Evolutionary conservation across 1,284 basidiomycete genomes (phyloP).

Genomic region (Agaricales sp.): DNA sequence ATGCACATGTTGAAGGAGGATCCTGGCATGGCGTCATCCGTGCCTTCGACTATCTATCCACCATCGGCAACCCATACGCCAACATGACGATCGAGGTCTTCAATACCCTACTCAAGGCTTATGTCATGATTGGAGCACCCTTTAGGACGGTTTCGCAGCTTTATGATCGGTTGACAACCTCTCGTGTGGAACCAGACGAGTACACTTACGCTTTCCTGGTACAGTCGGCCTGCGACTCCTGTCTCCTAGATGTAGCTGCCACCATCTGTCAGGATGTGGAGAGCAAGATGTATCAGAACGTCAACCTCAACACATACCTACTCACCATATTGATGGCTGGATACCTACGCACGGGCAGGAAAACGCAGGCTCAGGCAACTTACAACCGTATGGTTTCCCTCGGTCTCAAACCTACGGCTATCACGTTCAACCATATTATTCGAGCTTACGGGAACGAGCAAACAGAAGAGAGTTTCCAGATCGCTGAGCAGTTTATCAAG

Average conservation of each 20-base stretch:
- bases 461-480: slow-evolving; percentile 34
- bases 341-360: slow-evolving; percentile 53
- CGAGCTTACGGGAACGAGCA: slow-evolving; percentile 44
- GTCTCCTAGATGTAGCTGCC: slow-evolving; percentile 55
- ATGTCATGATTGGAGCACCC: slow-evolving; percentile 74
- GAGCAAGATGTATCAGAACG: slow-evolving; percentile 23
- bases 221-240: slow-evolving; percentile 76
- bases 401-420: slow-evolving; percentile 58
- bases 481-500: slow-evolving; percentile 56
- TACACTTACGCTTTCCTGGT: slow-evolving; percentile 73
- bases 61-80: slow-evolving; percentile 23
- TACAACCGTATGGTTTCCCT: slow-evolving; percentile 69
- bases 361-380: slow-evolving; percentile 50
- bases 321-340: slow-evolving; percentile 84
- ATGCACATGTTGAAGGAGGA: slow-evolving; percentile 76
- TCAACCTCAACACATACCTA: slow-evolving; percentile 45
- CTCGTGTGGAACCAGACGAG: slow-evolving; percentile 45
- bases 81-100: slow-evolving; percentile 47
- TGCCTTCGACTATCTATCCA: slow-evolving; percentile 60
- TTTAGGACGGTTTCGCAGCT: slow-evolving; percentile 55
- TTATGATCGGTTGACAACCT: slow-evolving; percentile 48
- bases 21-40: slow-evolving; percentile 71
- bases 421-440: slow-evolving; percentile 70
- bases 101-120: slow-evolving; percentile 81
- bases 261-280: slow-evolving; percentile 68